Conservation (phyloP, 1,284 basidiomycete genomes). For the Ceratobasidium sp. region DNA sequence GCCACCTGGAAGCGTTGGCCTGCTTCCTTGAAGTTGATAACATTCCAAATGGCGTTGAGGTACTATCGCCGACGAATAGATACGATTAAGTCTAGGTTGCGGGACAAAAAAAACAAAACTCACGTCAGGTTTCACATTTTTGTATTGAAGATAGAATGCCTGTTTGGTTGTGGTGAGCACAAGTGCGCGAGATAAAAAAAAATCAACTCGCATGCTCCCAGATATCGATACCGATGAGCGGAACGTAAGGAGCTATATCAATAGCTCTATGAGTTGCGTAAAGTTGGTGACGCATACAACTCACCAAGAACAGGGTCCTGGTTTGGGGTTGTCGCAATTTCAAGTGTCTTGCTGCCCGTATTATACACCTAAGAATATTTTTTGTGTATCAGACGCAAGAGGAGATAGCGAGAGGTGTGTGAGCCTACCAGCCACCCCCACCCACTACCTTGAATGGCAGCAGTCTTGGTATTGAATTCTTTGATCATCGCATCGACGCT, state of each 20-base stretch:
- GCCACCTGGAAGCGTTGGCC: constrained; percentile 74
- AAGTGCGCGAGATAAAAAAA: neutral
- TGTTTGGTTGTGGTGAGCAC: constrained; percentile 45
- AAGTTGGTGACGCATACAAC: constrained; percentile 39
- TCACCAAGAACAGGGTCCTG: constrained; percentile 88
- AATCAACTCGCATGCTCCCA: constrained; percentile 82
- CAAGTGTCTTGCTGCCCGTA: constrained; percentile 73
- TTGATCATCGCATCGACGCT: constrained; percentile 77
- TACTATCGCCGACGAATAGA: constrained; percentile 59
- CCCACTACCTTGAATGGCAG: constrained; percentile 94
- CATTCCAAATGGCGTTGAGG: constrained; percentile 89
- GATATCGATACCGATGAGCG: constrained; percentile 95
- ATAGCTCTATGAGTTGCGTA: constrained; percentile 12
- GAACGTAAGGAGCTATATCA: constrained; percentile 68
- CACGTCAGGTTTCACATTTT: constrained; percentile 90
- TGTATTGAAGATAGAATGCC: constrained; percentile 90
- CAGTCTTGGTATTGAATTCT: constrained; percentile 82
- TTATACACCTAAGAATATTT: constrained; percentile 70
- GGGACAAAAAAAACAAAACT: constrained; percentile 50
- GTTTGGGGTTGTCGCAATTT: constrained; percentile 91
- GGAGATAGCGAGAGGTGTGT: neutral
- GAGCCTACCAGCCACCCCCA: constrained; percentile 93
- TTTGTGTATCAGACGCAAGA: neutral
- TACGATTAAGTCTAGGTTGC: no score
- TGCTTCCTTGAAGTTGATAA: constrained; percentile 92